These are phyloP conservation scores for Cytospora piceicola DNA, from an alignment of 2,329 filamentous ascomycete species.

Conservation along the genomic window DNA sequence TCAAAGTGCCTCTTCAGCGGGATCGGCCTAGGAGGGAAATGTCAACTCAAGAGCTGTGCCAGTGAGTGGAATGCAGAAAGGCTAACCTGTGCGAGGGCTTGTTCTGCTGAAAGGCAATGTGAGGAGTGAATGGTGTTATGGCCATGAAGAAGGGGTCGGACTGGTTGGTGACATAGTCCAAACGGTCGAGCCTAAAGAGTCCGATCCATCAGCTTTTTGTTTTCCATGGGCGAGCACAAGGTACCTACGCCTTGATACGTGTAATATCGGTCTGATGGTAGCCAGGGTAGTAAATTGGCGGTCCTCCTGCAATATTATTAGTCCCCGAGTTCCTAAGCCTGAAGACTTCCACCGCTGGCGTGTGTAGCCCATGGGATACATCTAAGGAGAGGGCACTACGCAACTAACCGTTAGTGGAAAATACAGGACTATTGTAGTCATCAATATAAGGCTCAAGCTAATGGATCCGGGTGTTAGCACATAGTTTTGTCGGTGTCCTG, in stretches of 20 bases:
- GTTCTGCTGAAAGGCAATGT: slow-evolving; percentile 30
- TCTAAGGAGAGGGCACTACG: background rate
- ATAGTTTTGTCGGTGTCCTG: background rate
- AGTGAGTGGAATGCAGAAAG: too few relatives aligned
- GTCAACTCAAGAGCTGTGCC: background rate
- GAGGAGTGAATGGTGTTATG: slow-evolving; percentile 34
- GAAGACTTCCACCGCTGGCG: too few relatives aligned
- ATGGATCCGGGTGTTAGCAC: background rate
- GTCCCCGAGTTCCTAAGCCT: background rate
- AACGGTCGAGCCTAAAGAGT: slow-evolving; percentile 27
- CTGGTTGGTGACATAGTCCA: slow-evolving; percentile 30
- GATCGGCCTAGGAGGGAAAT: slow-evolving; percentile 13
- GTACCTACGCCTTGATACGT: slow-evolving; percentile 34
- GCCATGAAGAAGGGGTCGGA: slow-evolving; percentile 34
- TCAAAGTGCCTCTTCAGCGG: slow-evolving; percentile 31
- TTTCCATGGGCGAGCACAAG: background rate
- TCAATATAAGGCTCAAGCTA: slow-evolving; percentile 38
- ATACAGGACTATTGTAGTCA: slow-evolving; percentile 36
- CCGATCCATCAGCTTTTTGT: background rate
- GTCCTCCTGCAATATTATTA: slow-evolving; percentile 18
- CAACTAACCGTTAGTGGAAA: slow-evolving; percentile 33
- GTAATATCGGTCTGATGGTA: slow-evolving; percentile 36
- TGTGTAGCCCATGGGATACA: too few relatives aligned
- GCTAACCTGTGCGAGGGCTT: slow-evolving; percentile 26
- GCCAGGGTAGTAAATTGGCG: slow-evolving; percentile 33